These are phyloP conservation scores for Ceratocystis ficicola DNA, from an alignment of 2,329 filamentous ascomycete genomes.

Conservation along the genomic window DNA sequence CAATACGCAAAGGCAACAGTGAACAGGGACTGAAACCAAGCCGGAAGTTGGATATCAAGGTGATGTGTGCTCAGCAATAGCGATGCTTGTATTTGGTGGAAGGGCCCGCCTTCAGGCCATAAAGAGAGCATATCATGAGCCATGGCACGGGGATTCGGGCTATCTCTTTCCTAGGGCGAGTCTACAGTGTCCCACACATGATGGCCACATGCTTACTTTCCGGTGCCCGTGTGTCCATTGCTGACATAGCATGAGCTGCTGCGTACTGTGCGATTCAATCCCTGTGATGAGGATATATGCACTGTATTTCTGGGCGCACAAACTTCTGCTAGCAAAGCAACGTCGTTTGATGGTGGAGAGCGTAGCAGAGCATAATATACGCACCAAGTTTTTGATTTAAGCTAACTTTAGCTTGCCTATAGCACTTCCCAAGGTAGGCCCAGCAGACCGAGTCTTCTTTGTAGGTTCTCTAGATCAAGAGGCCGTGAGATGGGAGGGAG, in stretches of 20 bases:
- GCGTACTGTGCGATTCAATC: background rate
- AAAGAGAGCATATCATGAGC: background rate
- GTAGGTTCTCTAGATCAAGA: too few relatives aligned
- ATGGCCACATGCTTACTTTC: background rate
- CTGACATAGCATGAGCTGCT: background rate
- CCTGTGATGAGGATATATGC: background rate
- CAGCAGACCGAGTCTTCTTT: too few relatives aligned
- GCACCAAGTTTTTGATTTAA: too few relatives aligned
- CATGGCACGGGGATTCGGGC: background rate
- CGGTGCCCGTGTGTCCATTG: background rate
- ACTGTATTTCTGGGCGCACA: constrained; percentile 10
- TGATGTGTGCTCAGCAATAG: background rate
- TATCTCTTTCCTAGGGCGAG: background rate
- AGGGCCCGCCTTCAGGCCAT: background rate
- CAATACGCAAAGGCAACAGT: background rate
- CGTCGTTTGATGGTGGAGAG: too few relatives aligned
- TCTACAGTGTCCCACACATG: background rate
- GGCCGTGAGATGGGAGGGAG: too few relatives aligned
- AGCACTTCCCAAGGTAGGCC: too few relatives aligned
- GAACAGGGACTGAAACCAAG: background rate
- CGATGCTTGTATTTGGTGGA: background rate
- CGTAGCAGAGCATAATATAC: too few relatives aligned
- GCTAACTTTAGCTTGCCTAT: too few relatives aligned
- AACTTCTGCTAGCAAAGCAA: background rate
- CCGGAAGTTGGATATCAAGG: background rate